phyloP scores from a whole-genome alignment of 1,139 yeast species.

The Geotrichum histeridarum region DNA sequence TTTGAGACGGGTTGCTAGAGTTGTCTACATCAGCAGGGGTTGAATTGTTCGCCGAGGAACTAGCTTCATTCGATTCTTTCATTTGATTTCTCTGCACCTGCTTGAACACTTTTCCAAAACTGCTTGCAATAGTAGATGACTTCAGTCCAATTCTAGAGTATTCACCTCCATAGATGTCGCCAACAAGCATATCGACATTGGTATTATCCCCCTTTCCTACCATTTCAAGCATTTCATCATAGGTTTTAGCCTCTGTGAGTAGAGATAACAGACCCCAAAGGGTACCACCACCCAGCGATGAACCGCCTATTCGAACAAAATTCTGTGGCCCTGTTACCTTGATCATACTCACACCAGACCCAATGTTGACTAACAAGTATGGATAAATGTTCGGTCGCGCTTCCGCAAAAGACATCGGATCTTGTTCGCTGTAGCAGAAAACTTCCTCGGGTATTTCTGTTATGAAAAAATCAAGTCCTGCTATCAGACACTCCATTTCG shows the following conservation, averaged over 20 bases:
- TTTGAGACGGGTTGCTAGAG: background rate
- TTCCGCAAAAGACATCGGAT: conserved; percentile 42
- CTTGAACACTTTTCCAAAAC: conserved; percentile 94
- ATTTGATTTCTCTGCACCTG: conserved; percentile 40
- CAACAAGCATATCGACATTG: conserved; percentile 88
- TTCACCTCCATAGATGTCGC: conserved; percentile 89
- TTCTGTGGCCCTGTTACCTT: conserved; percentile 80
- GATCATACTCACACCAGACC: conserved; percentile 93
- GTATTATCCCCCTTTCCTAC: conserved; percentile 86
- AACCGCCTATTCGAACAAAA: conserved; percentile 88
- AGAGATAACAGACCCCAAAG: conserved; percentile 90
- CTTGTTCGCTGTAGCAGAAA: conserved; percentile 59
- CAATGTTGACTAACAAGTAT: conserved; percentile 75
- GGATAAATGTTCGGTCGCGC: conserved; percentile 43
- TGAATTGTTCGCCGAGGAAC: background rate
- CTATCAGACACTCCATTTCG: conserved; percentile 91
- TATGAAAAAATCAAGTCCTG: conserved; percentile 86
- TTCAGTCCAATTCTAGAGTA: conserved; percentile 88
- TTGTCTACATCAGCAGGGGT: background rate
- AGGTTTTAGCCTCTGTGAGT: conserved; percentile 79
- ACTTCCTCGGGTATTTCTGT: conserved; percentile 86
- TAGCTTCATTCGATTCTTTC: background rate
- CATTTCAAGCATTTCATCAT: conserved; percentile 92
- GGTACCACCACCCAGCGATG: conserved; percentile 96
- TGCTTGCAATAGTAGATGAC: conserved; percentile 83